Evolutionary conservation across 2,329 filamentous ascomycete species (phyloP).

Genomic region (Atkinsonella hypoxylon): DNA sequence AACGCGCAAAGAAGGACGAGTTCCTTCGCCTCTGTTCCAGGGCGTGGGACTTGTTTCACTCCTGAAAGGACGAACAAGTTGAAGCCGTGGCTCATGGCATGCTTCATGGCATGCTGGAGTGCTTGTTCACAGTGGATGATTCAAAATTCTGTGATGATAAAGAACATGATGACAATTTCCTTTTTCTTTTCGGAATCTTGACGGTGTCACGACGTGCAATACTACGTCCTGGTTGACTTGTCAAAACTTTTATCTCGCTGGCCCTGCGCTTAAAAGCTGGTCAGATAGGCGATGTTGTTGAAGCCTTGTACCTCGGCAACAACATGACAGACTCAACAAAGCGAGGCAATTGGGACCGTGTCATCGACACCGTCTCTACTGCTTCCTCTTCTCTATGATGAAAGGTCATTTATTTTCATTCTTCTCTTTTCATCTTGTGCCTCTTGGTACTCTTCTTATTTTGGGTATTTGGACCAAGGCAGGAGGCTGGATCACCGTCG

Average conservation of each 20-base stretch:
- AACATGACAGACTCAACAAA: too few relatives aligned
- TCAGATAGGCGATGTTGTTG: too few relatives aligned
- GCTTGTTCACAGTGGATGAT: neutral
- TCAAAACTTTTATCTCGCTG: too few relatives aligned
- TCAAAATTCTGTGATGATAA: neutral
- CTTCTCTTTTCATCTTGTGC: neutral
- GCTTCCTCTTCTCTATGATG: too few relatives aligned
- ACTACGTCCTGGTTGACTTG: too few relatives aligned
- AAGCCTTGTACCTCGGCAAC: too few relatives aligned
- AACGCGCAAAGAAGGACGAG: constrained; percentile 80
- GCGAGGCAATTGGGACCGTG: too few relatives aligned
- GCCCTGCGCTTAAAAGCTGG: too few relatives aligned
- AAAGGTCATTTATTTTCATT: too few relatives aligned
- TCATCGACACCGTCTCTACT: too few relatives aligned
- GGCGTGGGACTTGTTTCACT: constrained; percentile 97
- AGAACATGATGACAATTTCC: neutral
- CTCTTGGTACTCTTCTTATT: neutral
- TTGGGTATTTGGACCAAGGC: neutral
- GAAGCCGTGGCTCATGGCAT: too few relatives aligned
- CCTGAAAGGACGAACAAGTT: constrained; percentile 34
- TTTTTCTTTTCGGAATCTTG: neutral
- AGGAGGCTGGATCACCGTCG: constrained; percentile 3
- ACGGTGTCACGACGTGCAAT: too few relatives aligned
- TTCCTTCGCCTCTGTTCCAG: constrained; percentile 77
- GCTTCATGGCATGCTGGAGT: neutral